phyloP scores from a whole-genome alignment of 129 eudicot species.

The Tanacetum coccineum region DNA sequence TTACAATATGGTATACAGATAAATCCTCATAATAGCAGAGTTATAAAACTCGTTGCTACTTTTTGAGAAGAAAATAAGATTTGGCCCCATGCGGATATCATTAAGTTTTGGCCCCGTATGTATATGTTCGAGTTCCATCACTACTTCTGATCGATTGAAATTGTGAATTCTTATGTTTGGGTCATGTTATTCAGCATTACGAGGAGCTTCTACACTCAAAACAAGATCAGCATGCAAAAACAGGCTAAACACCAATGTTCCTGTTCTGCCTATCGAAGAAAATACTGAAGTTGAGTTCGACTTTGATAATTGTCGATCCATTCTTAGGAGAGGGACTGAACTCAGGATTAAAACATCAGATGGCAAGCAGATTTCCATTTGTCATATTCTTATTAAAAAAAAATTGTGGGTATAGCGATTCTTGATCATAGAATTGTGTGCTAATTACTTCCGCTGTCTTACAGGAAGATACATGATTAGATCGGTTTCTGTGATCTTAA shows the following conservation, averaged over 20 bases:
- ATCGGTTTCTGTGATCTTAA: conserved; percentile 59
- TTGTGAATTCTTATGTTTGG: neutral
- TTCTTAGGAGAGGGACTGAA: conserved; percentile 61
- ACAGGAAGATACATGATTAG: conserved; percentile 63
- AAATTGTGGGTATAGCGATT: neutral
- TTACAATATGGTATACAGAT: no score
- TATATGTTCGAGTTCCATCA: no score
- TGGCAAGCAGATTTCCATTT: conserved; percentile 37
- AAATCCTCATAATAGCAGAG: no score
- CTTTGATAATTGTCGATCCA: conserved; percentile 47
- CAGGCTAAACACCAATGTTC: conserved; percentile 45
- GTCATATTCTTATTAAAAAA: neutral
- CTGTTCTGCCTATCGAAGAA: conserved; percentile 73
- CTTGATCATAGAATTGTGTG: neutral
- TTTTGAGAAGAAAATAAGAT: no score
- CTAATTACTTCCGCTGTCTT: conserved; percentile 15
- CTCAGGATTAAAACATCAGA: conserved; percentile 56
- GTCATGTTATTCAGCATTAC: conserved; percentile 45
- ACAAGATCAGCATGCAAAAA: conserved; percentile 65
- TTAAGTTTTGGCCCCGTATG: no score
- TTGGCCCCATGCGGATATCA: no score
- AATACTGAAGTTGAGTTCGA: conserved; percentile 44
- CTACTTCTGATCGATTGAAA: no score
- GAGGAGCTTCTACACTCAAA: conserved; percentile 83
- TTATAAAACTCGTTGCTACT: no score